Evolutionary conservation across 345 rosid species (phyloP).

Genomic region (Aurinia saxatilis): DNA sequence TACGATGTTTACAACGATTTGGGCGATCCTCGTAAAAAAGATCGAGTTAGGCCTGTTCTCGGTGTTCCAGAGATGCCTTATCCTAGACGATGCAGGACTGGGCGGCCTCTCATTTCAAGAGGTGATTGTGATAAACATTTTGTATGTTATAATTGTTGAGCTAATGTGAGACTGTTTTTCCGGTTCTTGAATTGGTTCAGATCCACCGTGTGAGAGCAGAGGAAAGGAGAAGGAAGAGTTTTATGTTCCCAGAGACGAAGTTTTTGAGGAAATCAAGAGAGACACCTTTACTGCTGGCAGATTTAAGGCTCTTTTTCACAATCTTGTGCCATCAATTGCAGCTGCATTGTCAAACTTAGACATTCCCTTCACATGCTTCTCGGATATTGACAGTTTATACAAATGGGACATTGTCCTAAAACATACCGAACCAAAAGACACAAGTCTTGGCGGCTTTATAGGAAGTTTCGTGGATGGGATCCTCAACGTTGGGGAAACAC

Average conservation of each 20-base stretch:
- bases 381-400: constrained; percentile 80
- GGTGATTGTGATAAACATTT: constrained; percentile 30
- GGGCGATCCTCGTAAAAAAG: constrained; percentile 75
- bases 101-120: constrained; percentile 55
- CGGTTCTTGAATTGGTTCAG: constrained; percentile 28
- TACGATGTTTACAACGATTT: constrained; percentile 75
- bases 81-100: constrained; percentile 92
- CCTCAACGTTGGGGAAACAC: constrained; percentile 44
- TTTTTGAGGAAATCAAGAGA: constrained; percentile 90
- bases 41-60: constrained; percentile 59
- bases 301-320: constrained; percentile 82
- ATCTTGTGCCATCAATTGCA: constrained; percentile 78
- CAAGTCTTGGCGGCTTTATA: constrained; percentile 14
- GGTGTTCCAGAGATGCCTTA: constrained; percentile 64
- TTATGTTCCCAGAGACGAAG: constrained; percentile 90
- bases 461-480: constrained; percentile 40
- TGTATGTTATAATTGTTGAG: too few relatives aligned
- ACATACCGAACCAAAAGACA: constrained; percentile 28
- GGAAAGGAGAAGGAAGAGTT: constrained; percentile 76
- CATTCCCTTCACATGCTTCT: constrained; percentile 76
- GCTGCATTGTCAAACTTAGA: constrained; percentile 74
- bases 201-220: constrained; percentile 62
- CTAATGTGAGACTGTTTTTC: neutral
- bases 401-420: constrained; percentile 50
- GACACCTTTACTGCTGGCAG: constrained; percentile 76